Evolutionary conservation across 2,329 filamentous ascomycete species (phyloP), one percentile per base, ranked within the genome.

Genomic region (Epichloe elymi): DNA sequence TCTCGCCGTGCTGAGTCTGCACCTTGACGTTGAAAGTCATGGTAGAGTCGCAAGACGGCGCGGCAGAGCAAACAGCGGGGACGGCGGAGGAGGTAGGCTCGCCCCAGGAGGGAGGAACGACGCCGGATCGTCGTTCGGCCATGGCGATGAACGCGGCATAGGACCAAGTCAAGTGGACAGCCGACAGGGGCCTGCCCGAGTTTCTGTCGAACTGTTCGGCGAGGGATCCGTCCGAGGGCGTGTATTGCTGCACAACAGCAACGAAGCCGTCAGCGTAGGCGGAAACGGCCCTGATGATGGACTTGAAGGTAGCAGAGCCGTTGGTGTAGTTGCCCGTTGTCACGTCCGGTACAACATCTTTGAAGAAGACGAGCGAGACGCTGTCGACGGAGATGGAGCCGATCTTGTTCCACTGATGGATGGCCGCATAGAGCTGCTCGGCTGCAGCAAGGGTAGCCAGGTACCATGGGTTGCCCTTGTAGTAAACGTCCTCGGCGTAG

Each of bases 401-500:
- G 26, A 73, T 65, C 37, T 71, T 66, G 55, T 83, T 73, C 85
- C 85, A 91, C 47, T 84, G 80, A 56, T 83, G 82, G 1, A 89
- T 60, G 1, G 87, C 83, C 58, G 86, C 82, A 63, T 89, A 91
- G 3, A 94, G 75, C 61, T 86, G 83, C 66, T 93, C 87, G 3
- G 86, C 88, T 0, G 85, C 85, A 2, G 85, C 86, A 33, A 88
- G 73, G 1, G 85, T 91, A 58, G 77, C 77, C 12, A 91, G 74
- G 59, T 88, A 86, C 87, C 87, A 93, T 1, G 87, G 87, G 64
- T 93, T 89, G 1, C 86, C 86, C 54, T 79, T 79, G 65, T 83
- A 85, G 67, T 91, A 93, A 4, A 73, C 67, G 58, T 94, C 86
- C 63, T 87, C 83, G 0, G 80, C 67, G 61, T 88, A 88, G 53